Evolutionary conservation across 495 filamentous ascomycete species (phyloP), one percentile per base, ranked within the genome.

Genomic region (Lasiosphaeris hirsuta): DNA sequence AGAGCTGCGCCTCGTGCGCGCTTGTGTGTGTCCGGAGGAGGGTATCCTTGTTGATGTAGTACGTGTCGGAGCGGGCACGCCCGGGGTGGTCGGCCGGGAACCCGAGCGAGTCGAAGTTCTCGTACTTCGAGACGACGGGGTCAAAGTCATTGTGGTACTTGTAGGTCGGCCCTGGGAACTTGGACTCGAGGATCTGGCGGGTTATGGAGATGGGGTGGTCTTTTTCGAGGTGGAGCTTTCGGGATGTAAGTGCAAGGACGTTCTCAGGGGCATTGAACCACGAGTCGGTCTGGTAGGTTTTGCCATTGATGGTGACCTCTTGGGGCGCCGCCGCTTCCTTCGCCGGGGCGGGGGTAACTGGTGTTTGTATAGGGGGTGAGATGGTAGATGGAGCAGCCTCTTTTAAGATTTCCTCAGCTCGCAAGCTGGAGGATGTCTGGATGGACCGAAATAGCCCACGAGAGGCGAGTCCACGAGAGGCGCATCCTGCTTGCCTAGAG

Each of bases 31-130:
- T 98, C 51, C 94, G 85, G 18, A 98, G 81, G 2, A 97, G 83
- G 1, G 89, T 96, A 41, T 84, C 74, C 59, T 81, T 72, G 71
- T 97, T 97, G 69, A 97, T 74, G 75, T 98, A 98, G 81, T 97
- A 98, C 2, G 94, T 97, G 73, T 97, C 94, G 7, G 87, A 90
- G 58, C 83, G 83, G 63, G 82, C 88, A 60, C 94, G 87, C 59
- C 94, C 94, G 10, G 91, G 90, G 68, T 98, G 94, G 70, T 97
- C 89, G 43, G 78, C 63, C 0, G 94, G 88, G 70, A 98, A 98
- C 47, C 91, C 92, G 14, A 98, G 80, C 41, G 92, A 93, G 74
- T 97, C 95, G 67, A 98, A 98, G 70, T 98, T 98, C 68, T 96
- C 85, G 18, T 79, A 67, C 3, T 89, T 89, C 18, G 86, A 82